A percentile compares a stretch with the other conserved stretches of the same genome.
Evolutionary conservation across 2,329 filamentous ascomycete genomes (phyloP).

Genomic region (Rutstroemia sp.): DNA sequence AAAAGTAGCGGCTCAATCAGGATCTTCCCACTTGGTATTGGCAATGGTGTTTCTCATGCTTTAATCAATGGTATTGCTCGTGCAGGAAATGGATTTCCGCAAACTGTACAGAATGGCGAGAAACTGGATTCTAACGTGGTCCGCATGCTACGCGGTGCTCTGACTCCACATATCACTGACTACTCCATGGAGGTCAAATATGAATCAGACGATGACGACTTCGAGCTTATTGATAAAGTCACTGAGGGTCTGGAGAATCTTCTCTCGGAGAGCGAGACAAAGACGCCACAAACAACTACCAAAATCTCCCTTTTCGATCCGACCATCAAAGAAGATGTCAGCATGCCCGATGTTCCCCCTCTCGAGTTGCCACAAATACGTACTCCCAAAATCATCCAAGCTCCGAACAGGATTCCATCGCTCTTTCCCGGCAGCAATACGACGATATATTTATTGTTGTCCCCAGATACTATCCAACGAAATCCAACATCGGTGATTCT

Average conservation of each 20-base stretch:
- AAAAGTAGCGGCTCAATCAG: conserved; percentile 38
- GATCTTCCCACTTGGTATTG: conserved; percentile 50
- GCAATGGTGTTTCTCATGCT: conserved; percentile 41
- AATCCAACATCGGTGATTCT: conserved; percentile 51
- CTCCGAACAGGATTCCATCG: conserved; percentile 54
- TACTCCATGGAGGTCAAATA: conserved; percentile 60
- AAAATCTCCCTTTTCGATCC: conserved; percentile 51
- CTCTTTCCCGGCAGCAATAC: conserved; percentile 62
- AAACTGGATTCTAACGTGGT: conserved; percentile 63
- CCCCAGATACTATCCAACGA: conserved; percentile 37
- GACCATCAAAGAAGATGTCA: neutral
- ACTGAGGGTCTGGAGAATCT: conserved; percentile 39
- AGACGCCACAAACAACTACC: neutral
- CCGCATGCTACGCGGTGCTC: conserved; percentile 65
- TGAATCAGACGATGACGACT: conserved; percentile 41
- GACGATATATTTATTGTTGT: conserved; percentile 57
- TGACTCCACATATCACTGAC: conserved; percentile 58
- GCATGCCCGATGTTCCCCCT: neutral
- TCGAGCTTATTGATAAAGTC: conserved; percentile 55
- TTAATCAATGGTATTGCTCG: conserved; percentile 48
- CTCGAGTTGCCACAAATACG: conserved; percentile 40
- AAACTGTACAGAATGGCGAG: conserved; percentile 55
- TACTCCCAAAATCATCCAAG: conserved; percentile 53
- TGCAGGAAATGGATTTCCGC: conserved; percentile 50
- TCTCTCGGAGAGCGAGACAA: conserved; percentile 9